Evolutionary conservation across 2,329 filamentous ascomycete species (phyloP).

Genomic region (Aspergillus sp.): DNA sequence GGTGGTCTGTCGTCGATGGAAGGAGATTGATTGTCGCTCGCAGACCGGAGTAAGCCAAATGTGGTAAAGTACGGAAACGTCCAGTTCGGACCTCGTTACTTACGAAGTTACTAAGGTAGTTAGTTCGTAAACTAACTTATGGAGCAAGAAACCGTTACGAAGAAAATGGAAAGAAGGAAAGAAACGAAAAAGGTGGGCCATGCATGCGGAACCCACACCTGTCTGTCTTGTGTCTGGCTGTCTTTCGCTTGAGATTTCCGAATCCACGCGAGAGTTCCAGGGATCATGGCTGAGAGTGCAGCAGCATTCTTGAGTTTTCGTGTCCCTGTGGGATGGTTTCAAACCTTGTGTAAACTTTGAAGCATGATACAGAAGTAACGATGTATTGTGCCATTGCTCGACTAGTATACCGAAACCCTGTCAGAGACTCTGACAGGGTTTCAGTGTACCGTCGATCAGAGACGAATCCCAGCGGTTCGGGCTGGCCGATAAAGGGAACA

Average conservation of each 20-base stretch:
- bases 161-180: too few relatives aligned
- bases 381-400: neutral
- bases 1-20: too few relatives aligned
- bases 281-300: neutral
- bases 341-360: neutral
- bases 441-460: too few relatives aligned
- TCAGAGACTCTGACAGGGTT: neutral
- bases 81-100: neutral
- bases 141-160: too few relatives aligned
- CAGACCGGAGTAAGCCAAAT: neutral
- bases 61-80: neutral
- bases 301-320: neutral
- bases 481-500: too few relatives aligned
- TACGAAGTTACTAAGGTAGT: too few relatives aligned
- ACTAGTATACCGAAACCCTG: neutral
- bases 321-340: neutral
- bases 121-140: neutral
- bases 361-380: neutral
- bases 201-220: too few relatives aligned
- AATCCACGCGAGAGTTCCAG: constrained; percentile 4
- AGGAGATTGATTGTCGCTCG: too few relatives aligned
- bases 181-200: too few relatives aligned
- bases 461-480: too few relatives aligned
- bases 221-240: neutral
- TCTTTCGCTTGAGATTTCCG: constrained; percentile 3